phyloP scores from a whole-genome alignment of 257 asterid genomes.

The Nicotiana knightiana region DNA sequence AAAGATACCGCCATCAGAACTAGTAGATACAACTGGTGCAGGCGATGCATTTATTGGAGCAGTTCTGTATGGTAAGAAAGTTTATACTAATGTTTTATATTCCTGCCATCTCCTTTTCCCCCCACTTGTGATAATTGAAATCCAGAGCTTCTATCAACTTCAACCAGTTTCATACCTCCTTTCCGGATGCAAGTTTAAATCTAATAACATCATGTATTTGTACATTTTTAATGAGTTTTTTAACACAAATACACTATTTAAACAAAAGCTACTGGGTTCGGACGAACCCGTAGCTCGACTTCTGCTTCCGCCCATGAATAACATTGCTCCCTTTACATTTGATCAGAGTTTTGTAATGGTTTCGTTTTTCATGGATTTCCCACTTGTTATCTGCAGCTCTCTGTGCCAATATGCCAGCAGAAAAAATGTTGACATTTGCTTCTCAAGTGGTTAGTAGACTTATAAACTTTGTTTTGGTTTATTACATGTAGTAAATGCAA shows the following conservation, averaged over 20 bases:
- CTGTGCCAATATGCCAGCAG: constrained; percentile 79
- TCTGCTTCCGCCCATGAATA: too few relatives aligned
- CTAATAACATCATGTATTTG: too few relatives aligned
- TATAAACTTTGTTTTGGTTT: background rate
- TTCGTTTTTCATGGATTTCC: background rate
- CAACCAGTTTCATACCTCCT: background rate
- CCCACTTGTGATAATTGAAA: background rate
- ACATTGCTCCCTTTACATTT: background rate
- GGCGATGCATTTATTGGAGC: constrained; percentile 97
- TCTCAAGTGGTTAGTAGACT: constrained; percentile 83
- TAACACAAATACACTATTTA: too few relatives aligned
- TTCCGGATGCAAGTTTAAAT: background rate
- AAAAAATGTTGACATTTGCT: constrained; percentile 84
- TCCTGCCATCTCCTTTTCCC: background rate
- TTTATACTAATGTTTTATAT: background rate
- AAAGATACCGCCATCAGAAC: constrained; percentile 70
- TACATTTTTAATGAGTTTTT: too few relatives aligned
- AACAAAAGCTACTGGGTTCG: too few relatives aligned
- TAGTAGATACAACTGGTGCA: constrained; percentile 94
- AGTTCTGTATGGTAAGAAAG: constrained; percentile 56
- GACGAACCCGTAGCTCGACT: too few relatives aligned
- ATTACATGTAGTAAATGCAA: background rate
- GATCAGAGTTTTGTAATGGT: background rate
- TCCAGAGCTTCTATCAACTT: constrained; percentile 6
- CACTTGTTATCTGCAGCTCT: constrained; percentile 45